Evolutionary conservation across 192 early-diverging fungal genomes (phyloP), one percentile per base, ranked within the genome.

Genomic region (Coemansia sp.): DNA sequence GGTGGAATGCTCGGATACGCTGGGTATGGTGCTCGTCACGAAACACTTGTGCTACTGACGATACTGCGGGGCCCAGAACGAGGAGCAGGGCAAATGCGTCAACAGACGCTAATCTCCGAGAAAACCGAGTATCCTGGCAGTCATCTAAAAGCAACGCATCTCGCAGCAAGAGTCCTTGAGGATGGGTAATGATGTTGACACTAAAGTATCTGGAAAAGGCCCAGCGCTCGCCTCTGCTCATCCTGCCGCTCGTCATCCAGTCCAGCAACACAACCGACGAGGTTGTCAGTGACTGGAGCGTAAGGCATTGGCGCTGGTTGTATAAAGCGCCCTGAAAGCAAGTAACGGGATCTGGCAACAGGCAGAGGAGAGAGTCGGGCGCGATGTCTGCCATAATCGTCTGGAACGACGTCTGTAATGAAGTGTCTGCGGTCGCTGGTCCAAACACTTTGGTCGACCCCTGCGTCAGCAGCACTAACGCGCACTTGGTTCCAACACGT

Each of bases 401-500:
- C 50, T 90, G 89, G n/a, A n/a, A n/a, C 41, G 59, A 75, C 4
- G 68, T 40, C 53, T 71, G n/a, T n/a, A n/a, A n/a, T n/a, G n/a
- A n/a, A n/a, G n/a, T n/a, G n/a, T n/a, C n/a, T n/a, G n/a, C n/a
- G n/a, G 58, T 29, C 46, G 43, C n/a, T 32, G 54, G 60, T 55
- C 87, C 87, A 68, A 83, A 96, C 14, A 96, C 88, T 65, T 94
- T 94, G 46, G 93, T 94, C 29, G 85, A 87, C 6, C 88, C 91
- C 65, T 93, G 91, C 1, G 92, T 92, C 26, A 93, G 68, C 12
- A 96, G 63, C 14, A 88, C 44, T 14, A 96, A 68, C 9, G 75
- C 81, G 3, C 82, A 72, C 9, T 82, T 72, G 1, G 68, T 38
- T 8, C 76, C 75, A 0, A 90, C 70, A 8, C 72, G 58, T 0